These are phyloP conservation scores for Kodamaea sp. DNA, from an alignment of 1,139 yeast genomes.

Conservation along the genomic window DNA sequence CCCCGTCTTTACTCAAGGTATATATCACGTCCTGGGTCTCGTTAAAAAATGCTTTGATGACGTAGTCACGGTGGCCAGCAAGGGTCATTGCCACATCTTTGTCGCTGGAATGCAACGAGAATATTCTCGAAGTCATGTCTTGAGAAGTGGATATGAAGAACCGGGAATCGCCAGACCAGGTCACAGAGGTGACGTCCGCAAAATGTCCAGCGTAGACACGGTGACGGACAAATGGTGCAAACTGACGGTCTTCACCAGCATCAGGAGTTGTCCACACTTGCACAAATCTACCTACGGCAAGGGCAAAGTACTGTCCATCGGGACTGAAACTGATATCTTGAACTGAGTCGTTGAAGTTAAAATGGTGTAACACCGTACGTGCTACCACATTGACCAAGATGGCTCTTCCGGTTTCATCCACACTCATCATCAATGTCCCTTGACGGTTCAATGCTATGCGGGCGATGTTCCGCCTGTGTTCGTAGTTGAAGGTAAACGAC, in stretches of 20 bases:
- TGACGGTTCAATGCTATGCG: constrained; percentile 82
- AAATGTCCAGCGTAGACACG: constrained; percentile 92
- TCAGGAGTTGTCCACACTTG: constrained; percentile 96
- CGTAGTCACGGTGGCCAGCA: constrained; percentile 92
- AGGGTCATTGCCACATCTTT: constrained; percentile 80
- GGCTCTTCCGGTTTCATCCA: constrained; percentile 92
- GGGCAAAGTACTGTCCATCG: constrained; percentile 84
- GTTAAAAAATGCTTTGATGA: constrained; percentile 83
- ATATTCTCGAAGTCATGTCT: constrained; percentile 88
- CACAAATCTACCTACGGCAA: constrained; percentile 77
- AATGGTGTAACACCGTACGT: constrained; percentile 89
- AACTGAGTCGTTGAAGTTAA: constrained; percentile 84
- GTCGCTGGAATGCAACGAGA: constrained; percentile 73
- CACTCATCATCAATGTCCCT: constrained; percentile 77
- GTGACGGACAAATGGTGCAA: constrained; percentile 93
- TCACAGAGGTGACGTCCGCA: constrained; percentile 71
- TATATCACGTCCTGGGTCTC: constrained; percentile 84
- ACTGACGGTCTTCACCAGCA: constrained; percentile 71
- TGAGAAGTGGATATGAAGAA: constrained; percentile 84
- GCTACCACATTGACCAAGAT: constrained; percentile 83
- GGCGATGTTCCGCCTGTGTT: constrained; percentile 83
- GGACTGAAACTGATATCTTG: constrained; percentile 81
- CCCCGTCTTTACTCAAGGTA: constrained; percentile 93
- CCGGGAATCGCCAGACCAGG: constrained; percentile 91
- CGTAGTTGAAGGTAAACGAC: constrained; percentile 88